A percentile compares a stretch with the other conserved stretches of the same genome.
Conservation (phyloP, 768 basidiomycete species). For the Boletus rex-veris region DNA sequence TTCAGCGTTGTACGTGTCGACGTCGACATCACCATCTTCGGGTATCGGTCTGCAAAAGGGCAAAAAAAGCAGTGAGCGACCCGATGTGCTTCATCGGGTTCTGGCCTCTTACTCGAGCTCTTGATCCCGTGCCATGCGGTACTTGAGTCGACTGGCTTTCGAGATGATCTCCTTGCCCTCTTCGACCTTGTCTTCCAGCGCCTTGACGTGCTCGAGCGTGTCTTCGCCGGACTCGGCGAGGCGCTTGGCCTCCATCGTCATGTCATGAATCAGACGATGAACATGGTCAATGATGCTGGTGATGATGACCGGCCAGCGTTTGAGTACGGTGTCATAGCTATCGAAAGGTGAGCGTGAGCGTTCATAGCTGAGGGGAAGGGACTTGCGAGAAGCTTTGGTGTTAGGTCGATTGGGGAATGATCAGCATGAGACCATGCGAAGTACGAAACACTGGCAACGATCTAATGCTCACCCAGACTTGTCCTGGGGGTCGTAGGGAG, state of each 20-base stretch:
- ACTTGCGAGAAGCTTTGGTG: constrained; percentile 61
- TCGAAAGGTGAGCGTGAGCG: background rate
- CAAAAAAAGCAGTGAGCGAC: background rate
- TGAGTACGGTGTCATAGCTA: constrained; percentile 77
- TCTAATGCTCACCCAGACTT: constrained; percentile 47
- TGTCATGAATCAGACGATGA: constrained; percentile 61
- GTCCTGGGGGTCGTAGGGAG: constrained; percentile 75
- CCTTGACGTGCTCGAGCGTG: constrained; percentile 17
- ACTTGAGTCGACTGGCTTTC: constrained; percentile 73
- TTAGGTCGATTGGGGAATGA: background rate
- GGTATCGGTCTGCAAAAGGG: constrained; percentile 51
- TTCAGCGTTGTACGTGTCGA: constrained; percentile 74
- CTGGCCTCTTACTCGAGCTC: constrained; percentile 52
- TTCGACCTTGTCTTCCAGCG: constrained; percentile 44
- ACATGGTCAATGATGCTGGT: constrained; percentile 77
- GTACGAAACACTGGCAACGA: no score
- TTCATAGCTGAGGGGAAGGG: background rate
- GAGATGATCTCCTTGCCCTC: constrained; percentile 81
- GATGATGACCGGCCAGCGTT: constrained; percentile 82
- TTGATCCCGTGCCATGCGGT: constrained; percentile 81
- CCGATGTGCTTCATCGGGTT: background rate
- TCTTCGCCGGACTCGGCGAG: constrained; percentile 8
- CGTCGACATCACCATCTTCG: constrained; percentile 71
- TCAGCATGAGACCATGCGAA: background rate
- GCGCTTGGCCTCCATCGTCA: constrained; percentile 42